Evolutionary conservation across 2,329 filamentous ascomycete species (phyloP), one percentile per base, ranked within the genome.

Genomic region (Magnaporthiopsis rhizophila): DNA sequence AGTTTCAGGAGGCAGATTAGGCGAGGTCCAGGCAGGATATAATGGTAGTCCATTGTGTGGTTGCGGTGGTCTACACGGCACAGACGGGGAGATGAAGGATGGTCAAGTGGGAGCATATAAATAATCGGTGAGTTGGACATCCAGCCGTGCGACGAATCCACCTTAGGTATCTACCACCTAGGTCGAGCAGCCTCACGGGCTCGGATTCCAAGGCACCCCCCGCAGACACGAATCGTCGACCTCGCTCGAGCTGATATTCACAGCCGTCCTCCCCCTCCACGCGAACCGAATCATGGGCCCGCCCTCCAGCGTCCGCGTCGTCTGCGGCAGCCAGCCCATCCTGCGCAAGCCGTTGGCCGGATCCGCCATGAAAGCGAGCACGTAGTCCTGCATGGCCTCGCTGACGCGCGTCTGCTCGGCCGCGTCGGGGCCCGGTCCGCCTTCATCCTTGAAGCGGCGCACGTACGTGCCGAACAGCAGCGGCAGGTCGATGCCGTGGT

Each of bases 351-450:
- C 70, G 11, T 65, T 58, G 57, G 65, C 65, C 1, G 69, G 67
- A 53, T 72, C 70, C 60, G 62, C 59, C 58, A 70, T 66, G 57
- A 71, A 71, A 4, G 65, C 68, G 9, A 68, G 36, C 8, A 71
- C 45, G 56, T 70, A 68, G 62, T 71, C 70, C 66, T 71, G 69
- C 68, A 72, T 68, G 28, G 63, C 24, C 61, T 68, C 65, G 21
- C 69, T 69, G 36, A 70, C 69, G 61, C 61, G 30, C 45, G 56
- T 65, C 66, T 70, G 63, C 38, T 66, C 68, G 59, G 30, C 64
- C 11, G 63, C 67, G 24, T 36, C 28, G 34, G 21, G 21, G 57
- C 57, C 57, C 2, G 26, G 24, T 2, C 28, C 59, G 15, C 24
- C 24, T 50, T 45, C 36, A 21, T 60, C 32, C 15, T 60, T 24